These are phyloP conservation scores for Metarhizium rileyi DNA, from an alignment of 2,329 filamentous ascomycete species.

Conservation along the genomic window DNA sequence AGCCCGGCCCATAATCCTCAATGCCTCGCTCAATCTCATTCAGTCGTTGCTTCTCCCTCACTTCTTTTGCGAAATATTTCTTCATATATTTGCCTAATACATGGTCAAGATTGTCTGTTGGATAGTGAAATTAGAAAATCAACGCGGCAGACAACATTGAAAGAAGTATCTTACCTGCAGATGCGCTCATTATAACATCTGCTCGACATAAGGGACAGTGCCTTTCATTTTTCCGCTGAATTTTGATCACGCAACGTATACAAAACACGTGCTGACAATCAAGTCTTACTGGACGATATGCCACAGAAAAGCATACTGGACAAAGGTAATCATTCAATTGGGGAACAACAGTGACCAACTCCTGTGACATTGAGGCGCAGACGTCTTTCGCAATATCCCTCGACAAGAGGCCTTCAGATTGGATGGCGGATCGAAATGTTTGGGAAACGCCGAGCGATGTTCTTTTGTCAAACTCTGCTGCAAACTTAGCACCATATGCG, in stretches of 20 bases:
- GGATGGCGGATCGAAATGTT: constrained; percentile 49
- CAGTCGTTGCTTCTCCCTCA: constrained; percentile 55
- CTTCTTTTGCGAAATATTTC: constrained; percentile 65
- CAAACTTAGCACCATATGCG: not conserved
- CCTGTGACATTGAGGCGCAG: constrained; percentile 62
- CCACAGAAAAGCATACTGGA: constrained; percentile 68
- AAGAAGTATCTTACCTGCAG: constrained; percentile 41
- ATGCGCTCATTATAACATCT: constrained; percentile 60
- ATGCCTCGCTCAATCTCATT: constrained; percentile 69
- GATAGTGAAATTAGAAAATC: not conserved
- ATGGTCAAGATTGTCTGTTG: constrained; percentile 58
- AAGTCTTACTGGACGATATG: constrained; percentile 73
- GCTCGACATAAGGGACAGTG: constrained; percentile 69
- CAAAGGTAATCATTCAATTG: constrained; percentile 79
- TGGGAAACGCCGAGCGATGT: constrained; percentile 62
- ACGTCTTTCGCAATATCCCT: constrained; percentile 64
- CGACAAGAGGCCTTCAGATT: constrained; percentile 51
- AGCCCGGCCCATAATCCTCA: constrained; percentile 60
- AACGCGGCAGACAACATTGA: not conserved
- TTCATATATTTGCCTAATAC: constrained; percentile 60
- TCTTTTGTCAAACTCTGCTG: constrained; percentile 71
- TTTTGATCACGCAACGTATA: constrained; percentile 71
- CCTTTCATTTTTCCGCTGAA: constrained; percentile 60
- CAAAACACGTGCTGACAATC: constrained; percentile 72
- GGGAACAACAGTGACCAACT: constrained; percentile 65